Percentiles rank a stretch among this genome's conserved stretches.
Evolutionary conservation across 345 rosid genomes (phyloP).

Genomic region (Eucalyptus caleyi): DNA sequence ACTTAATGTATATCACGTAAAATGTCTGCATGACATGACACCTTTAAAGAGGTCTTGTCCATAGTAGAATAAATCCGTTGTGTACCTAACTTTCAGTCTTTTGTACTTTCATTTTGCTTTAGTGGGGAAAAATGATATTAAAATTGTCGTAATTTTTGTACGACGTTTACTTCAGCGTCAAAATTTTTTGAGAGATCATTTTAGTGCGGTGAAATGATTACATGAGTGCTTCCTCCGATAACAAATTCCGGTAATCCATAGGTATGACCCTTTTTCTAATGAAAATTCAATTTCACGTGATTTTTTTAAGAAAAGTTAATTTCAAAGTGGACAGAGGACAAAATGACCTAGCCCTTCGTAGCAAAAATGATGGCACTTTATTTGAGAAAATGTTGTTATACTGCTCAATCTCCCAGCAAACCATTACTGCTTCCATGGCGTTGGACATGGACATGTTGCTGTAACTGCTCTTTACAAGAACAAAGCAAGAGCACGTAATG

Average conservation of each 20-base stretch:
- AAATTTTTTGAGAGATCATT: too few relatives aligned
- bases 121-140: neutral
- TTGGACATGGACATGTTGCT: constrained; percentile 93
- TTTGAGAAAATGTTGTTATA: neutral
- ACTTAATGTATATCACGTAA: too few relatives aligned
- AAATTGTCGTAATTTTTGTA: too few relatives aligned
- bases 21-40: neutral
- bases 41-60: neutral
- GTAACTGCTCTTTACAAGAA: constrained; percentile 90
- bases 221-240: too few relatives aligned
- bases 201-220: too few relatives aligned
- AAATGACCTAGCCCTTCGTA: too few relatives aligned
- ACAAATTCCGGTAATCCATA: too few relatives aligned
- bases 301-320: too few relatives aligned
- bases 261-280: too few relatives aligned
- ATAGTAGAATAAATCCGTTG: neutral
- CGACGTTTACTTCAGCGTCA: accelerated
- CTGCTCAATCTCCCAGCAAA: constrained; percentile 99
- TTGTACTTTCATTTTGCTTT: neutral
- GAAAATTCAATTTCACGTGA: too few relatives aligned
- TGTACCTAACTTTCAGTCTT: neutral
- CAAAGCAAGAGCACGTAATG: constrained; percentile 88
- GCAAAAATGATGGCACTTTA: too few relatives aligned
- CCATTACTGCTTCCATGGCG: constrained; percentile 99
- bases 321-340: too few relatives aligned